Conservation (phyloP, 306 rosid genomes). For the Biancaea sappan region DNA sequence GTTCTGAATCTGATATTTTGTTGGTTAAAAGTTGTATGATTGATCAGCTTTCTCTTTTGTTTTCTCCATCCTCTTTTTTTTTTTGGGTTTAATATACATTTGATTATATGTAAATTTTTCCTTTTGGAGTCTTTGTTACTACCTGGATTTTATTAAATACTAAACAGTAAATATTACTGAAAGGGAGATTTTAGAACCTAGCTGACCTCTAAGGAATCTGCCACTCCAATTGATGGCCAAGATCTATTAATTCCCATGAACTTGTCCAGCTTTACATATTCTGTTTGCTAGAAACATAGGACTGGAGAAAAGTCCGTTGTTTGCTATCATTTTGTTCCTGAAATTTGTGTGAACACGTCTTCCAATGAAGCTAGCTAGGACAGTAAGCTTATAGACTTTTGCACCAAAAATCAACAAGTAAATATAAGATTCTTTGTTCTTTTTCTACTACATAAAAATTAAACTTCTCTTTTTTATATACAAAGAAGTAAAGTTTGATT, state of each 20-base stretch:
- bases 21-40: constrained; percentile 22
- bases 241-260: constrained; percentile 14
- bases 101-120: neutral
- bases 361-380: constrained; percentile 23
- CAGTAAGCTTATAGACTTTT: neutral
- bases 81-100: neutral
- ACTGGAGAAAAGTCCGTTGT: neutral
- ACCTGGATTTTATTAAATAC: neutral
- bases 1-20: constrained; percentile 9
- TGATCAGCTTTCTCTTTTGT: neutral
- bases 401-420: neutral
- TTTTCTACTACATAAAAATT: neutral
- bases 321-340: neutral
- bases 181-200: constrained; percentile 7
- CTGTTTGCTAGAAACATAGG: constrained; percentile 1
- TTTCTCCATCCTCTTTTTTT: neutral
- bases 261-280: neutral
- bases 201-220: neutral
- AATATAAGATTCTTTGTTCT: neutral
- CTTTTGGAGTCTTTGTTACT: constrained; percentile 1
- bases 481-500: neutral
- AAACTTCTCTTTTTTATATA: neutral
- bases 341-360: constrained; percentile 13
- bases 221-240: neutral
- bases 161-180: neutral